Base-by-base conservation (phyloP, 129 eudicot species). In the Saposhnikovia divaricata region DNA sequence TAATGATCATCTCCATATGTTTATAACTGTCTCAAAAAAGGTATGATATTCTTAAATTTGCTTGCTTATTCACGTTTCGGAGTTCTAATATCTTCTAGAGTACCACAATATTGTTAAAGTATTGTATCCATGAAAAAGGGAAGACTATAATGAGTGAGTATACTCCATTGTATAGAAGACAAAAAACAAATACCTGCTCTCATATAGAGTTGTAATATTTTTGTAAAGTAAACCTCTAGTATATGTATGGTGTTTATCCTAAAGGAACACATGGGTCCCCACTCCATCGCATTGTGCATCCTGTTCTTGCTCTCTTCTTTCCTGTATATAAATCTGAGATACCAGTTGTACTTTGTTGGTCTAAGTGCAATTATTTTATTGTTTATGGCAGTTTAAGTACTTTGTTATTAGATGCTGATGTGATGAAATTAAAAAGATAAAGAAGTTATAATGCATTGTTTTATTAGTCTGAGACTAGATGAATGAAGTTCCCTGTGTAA, bases 141-240 rank as follows among this genome's bases (percentile, higher is more conserved):
- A 76, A 76, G 25, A 80, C 34, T 25, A 40, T 21, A 75, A 39
- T 55, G 25, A 43, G 77, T 75, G 77, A 66, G 44, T 13, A 46
- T 75, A 7, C 25, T 25, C 59, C 59, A 45, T 45, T 74, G 61
- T 73, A 74, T 46, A 82, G 39, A 79, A 68, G 68, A 82, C 84
- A 81, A 76, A 81, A n/a, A 34, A 42, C 75, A 46, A 63, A 75
- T 63, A 77, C 84, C 76, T 66, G 59, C 40, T 68, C 47, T 39
- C 84, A 59, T 28, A 31, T 75, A 72, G 72, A 44, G 43, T n/a
- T 14, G 74, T 31, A 79, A 39, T 80, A 43, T 51, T 46, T 44
- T 47, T 23, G 51, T 50, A 76, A 43, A 69, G 61, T 76, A 75
- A 66, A 69, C 83, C 80, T 68, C 73, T 27, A 68, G 73, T 4